These are phyloP conservation scores for Aspergillus haitiensis DNA, from an alignment of 495 filamentous ascomycete species.

Conservation along the genomic window DNA sequence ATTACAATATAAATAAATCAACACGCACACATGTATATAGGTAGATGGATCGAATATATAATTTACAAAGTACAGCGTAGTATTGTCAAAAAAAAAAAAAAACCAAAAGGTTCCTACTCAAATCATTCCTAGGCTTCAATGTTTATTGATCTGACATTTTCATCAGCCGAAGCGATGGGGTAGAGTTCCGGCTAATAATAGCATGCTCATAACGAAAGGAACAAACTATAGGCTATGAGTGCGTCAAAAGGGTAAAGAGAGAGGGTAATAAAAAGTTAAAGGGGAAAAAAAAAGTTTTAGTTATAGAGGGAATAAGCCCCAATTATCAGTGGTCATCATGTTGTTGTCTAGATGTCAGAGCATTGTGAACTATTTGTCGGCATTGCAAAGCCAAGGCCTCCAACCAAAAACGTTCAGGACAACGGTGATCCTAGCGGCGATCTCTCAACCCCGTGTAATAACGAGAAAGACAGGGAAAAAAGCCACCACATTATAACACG, in stretches of 20 bases:
- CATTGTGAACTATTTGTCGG: not conserved
- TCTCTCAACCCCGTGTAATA: constrained; percentile 29
- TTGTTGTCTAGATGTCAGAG: not conserved
- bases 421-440: constrained; percentile 44
- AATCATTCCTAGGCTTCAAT: constrained; percentile 3
- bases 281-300: not conserved
- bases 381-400: constrained; percentile 11
- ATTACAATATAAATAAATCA: no score
- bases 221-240: not conserved
- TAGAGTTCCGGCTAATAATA: not conserved
- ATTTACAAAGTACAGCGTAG: constrained; percentile 4
- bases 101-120: constrained; percentile 2
- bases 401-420: constrained; percentile 19
- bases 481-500: constrained; percentile 15
- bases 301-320: no score
- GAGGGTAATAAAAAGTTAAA: not conserved
- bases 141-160: constrained; percentile 2
- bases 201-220: not conserved
- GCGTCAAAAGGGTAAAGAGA: not conserved
- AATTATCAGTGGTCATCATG: not conserved
- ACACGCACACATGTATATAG: no score
- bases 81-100: constrained; percentile 10
- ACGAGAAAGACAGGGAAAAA: constrained; percentile 4
- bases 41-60: no score
- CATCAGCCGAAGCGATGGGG: not conserved